Evolutionary conservation across 2,329 filamentous ascomycete species (phyloP).

Genomic region (Trichoderma sp.): DNA sequence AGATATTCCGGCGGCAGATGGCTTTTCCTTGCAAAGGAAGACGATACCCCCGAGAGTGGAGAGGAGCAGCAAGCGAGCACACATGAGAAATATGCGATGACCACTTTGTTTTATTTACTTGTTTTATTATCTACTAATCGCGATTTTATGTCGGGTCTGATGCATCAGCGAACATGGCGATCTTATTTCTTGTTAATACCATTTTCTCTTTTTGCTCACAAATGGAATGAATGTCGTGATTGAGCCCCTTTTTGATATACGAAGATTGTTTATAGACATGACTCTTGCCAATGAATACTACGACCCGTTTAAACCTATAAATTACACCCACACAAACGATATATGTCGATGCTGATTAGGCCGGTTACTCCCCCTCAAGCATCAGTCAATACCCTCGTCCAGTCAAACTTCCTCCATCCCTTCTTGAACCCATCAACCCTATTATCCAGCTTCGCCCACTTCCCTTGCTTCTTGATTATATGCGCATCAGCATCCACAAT

Average conservation of each 20-base stretch:
- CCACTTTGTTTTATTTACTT: neutral
- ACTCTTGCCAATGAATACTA: neutral
- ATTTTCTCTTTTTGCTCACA: neutral
- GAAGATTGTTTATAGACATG: neutral
- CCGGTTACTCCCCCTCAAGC: conserved; percentile 10
- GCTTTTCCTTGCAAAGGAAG: neutral
- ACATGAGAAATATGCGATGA: conserved; percentile 9
- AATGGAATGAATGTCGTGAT: neutral
- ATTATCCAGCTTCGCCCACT: conserved; percentile 70
- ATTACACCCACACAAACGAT: neutral
- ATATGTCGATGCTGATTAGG: neutral
- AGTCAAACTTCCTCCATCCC: conserved; percentile 91
- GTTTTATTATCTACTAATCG: neutral
- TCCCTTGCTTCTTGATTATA: conserved; percentile 83
- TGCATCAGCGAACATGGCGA: neutral
- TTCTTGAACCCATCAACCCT: conserved; percentile 76
- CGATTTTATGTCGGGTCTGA: neutral
- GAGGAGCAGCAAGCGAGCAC: neutral
- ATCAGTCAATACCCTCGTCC: conserved; percentile 59
- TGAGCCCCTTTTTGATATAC: neutral
- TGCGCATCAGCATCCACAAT: conserved; percentile 83
- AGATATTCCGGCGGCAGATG: neutral
- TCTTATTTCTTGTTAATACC: neutral
- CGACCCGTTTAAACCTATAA: neutral
- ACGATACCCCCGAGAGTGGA: conserved; percentile 11